These are phyloP conservation scores for Yamadazyma buinensis DNA, from an alignment of 1,139 yeast species.

Conservation along the genomic window DNA sequence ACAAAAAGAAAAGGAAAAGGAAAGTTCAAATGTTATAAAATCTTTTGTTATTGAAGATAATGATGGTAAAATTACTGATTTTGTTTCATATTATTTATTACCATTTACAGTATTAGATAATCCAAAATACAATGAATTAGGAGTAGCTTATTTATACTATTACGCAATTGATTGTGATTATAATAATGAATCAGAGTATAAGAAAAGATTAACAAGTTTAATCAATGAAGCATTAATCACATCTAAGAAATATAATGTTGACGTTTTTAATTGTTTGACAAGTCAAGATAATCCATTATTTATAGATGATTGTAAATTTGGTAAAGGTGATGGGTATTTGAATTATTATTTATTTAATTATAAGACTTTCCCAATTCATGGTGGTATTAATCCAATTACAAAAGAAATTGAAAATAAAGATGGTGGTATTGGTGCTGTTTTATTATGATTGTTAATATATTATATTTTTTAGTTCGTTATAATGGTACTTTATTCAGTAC, in stretches of 20 bases:
- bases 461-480: no score
- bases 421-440: conserved; percentile 87
- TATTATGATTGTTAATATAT: no score
- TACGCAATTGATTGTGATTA: conserved; percentile 66
- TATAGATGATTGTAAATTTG: conserved; percentile 80
- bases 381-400: conserved; percentile 62
- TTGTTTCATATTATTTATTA: conserved; percentile 81
- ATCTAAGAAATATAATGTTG: conserved; percentile 65
- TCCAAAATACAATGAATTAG: conserved; percentile 60
- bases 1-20: conserved; percentile 12
- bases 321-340: conserved; percentile 89
- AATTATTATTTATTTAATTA: conserved; percentile 92
- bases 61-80: conserved; percentile 73
- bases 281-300: conserved; percentile 86
- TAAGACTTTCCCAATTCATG: conserved; percentile 72
- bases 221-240: conserved; percentile 75
- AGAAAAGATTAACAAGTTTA: conserved; percentile 56
- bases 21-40: conserved; percentile 52
- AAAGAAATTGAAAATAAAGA: conserved; percentile 50
- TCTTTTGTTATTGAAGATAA: conserved; percentile 80
- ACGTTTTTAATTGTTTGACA: conserved; percentile 90
- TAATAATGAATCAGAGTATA: conserved; percentile 31
- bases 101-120: conserved; percentile 84
- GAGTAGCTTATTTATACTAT: conserved; percentile 86
- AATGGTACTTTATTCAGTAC: no score